phyloP scores from a whole-genome alignment of 345 rosid species.

The Angophora floribunda region DNA sequence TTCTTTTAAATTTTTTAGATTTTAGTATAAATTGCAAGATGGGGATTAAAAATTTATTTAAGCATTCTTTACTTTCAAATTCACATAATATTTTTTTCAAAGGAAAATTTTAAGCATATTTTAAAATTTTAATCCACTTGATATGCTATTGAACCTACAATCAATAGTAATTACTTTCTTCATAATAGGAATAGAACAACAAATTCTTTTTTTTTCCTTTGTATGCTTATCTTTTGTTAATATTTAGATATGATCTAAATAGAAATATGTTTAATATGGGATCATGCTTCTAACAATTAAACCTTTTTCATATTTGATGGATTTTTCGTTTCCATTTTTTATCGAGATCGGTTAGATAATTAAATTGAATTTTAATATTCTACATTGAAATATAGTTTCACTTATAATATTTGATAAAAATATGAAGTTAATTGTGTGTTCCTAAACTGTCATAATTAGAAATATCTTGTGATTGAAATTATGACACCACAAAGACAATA shows the following conservation, averaged over 20 bases:
- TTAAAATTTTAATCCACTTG: neutral
- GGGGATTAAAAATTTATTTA: neutral
- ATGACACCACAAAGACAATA: neutral
- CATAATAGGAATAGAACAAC: neutral
- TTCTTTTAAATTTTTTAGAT: no score
- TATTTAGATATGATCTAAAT: no score
- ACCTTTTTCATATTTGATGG: neutral
- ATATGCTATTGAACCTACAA: neutral
- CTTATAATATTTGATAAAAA: neutral
- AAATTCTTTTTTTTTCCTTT: neutral
- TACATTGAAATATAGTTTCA: no score
- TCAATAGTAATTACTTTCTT: neutral
- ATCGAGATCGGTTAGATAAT: neutral
- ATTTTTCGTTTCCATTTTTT: no score
- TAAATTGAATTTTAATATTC: neutral
- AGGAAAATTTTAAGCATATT: neutral
- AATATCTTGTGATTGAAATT: neutral
- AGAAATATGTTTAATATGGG: neutral
- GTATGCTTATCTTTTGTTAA: neutral
- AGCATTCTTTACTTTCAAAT: neutral
- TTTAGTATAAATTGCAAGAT: neutral
- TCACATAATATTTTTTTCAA: no score
- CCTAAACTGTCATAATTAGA: neutral
- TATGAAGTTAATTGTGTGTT: neutral
- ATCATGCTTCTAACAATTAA: neutral